Conservation (phyloP, 2,329 filamentous ascomycete genomes). For the Epichloe sibirici region DNA sequence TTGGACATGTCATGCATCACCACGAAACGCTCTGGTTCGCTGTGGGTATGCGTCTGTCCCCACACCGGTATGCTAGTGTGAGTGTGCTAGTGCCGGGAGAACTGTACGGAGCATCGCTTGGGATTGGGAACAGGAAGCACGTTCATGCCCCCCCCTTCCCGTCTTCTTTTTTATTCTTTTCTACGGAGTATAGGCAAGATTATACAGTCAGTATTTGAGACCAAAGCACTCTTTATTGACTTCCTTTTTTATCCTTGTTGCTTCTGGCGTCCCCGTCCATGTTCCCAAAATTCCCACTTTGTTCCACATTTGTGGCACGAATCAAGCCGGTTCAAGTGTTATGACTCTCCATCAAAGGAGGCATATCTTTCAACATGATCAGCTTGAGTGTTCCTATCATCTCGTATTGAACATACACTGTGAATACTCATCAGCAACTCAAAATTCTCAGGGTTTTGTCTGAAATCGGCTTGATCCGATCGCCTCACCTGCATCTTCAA, state of each 20-base stretch:
- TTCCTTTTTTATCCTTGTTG: background rate
- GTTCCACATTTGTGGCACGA: background rate
- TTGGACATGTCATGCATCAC: background rate
- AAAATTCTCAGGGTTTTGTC: no score
- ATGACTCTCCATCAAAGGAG: no score
- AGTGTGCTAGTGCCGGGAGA: background rate
- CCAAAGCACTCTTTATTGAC: background rate
- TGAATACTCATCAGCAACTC: no score
- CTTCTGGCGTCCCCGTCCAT: background rate
- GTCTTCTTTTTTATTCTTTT: background rate
- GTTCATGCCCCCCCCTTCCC: background rate
- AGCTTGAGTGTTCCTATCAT: no score
- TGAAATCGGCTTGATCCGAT: no score
- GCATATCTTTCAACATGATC: background rate
- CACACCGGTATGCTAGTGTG: slow-evolving; percentile 2
- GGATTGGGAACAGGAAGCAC: background rate
- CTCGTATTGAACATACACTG: no score
- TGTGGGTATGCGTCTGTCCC: background rate
- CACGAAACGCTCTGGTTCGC: background rate
- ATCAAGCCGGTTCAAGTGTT: background rate
- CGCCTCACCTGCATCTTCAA: background rate
- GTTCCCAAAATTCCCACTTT: background rate
- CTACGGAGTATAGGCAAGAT: background rate
- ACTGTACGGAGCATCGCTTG: no score
- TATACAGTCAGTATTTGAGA: background rate